Conservation (phyloP, 2,329 filamentous ascomycete genomes). For the Aspergillus awamori region DNA sequence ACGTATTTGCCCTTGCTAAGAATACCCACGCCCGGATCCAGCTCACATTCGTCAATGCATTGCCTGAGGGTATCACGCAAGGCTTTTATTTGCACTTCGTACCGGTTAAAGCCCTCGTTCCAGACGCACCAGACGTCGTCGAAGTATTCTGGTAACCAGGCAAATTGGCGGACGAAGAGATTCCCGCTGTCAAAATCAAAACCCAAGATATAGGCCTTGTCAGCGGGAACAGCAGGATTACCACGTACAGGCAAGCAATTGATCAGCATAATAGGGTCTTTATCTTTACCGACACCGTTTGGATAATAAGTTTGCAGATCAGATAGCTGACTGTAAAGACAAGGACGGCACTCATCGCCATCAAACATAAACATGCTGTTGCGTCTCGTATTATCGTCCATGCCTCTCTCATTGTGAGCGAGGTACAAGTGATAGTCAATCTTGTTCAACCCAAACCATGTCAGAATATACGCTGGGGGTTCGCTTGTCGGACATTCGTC, state of each 20-base stretch:
- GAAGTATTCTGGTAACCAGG: conserved; percentile 26
- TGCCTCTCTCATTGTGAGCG: conserved; percentile 26
- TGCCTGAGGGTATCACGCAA: conserved; percentile 26
- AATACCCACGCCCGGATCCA: conserved; percentile 27
- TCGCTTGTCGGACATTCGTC: neutral
- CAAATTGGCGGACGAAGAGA: conserved; percentile 32
- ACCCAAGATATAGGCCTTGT: conserved; percentile 29
- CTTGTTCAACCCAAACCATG: conserved; percentile 33
- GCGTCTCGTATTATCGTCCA: conserved; percentile 20
- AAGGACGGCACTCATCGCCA: conserved; percentile 27
- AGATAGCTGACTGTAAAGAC: conserved; percentile 28
- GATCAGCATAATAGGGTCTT: conserved; percentile 25
- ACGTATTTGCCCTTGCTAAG: conserved; percentile 26
- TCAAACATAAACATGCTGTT: conserved; percentile 31
- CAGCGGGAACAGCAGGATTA: neutral
- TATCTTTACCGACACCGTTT: conserved; percentile 14
- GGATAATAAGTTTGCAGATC: conserved; percentile 14
- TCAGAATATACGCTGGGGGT: conserved; percentile 16
- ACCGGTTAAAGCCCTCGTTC: conserved; percentile 28
- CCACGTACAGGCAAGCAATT: conserved; percentile 29
- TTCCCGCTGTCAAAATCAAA: conserved; percentile 27
- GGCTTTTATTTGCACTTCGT: conserved; percentile 27
- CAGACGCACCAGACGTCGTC: conserved; percentile 32
- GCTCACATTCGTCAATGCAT: conserved; percentile 19
- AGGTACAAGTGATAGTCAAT: conserved; percentile 40